Evolutionary conservation across 495 filamentous ascomycete genomes (phyloP), one percentile per base, ranked within the genome.

Genomic region (Astrothelium macrocarpum): DNA sequence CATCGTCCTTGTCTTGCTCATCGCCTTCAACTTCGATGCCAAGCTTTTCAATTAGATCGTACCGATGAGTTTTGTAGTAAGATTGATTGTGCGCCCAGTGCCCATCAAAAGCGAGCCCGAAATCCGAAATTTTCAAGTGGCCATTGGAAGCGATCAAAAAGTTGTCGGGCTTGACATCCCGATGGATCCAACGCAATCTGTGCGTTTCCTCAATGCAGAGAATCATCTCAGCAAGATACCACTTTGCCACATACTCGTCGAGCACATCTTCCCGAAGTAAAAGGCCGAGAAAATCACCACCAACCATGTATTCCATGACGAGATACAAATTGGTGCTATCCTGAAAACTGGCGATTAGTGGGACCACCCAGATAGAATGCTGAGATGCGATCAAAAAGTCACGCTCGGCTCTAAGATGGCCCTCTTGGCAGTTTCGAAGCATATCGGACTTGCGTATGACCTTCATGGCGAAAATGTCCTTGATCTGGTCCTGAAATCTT

Each of bases 221-320:
- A 49, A 96, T 87, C 90, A 96, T 97, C 77, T 97, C 92, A 12
- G 93, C 90, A 49, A 93, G 77, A 70, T 97, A 97, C 79, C 88
- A 96, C 59, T 84, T 83, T 2, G 91, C 86, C 49, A 88, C 84
- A 7, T 81, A 77, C 73, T 97, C 93, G 61, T 82, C 82, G 10
- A 97, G 81, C 2, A 87, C 82, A 62, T 90, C 87, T 70, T 91
- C 87, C 29, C 91, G 86, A 65, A 96, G 88, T 11, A 97, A 74
- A 5, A 95, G 76, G 1, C 89, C 88, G 2, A 97, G 80, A 67
- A 97, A 96, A 71, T 97, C 93, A 1, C 93, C 93, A 18, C 93
- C 93, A 7, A 95, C 86, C 90, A 95, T 95, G 71, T 95, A 97
- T 63, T 97, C 91, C 91, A 96, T 96, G 62, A 95, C 87, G 12